phyloP scores from a whole-genome alignment of 371 early-diverging fungal genomes.

The Mucor ambiguus region DNA sequence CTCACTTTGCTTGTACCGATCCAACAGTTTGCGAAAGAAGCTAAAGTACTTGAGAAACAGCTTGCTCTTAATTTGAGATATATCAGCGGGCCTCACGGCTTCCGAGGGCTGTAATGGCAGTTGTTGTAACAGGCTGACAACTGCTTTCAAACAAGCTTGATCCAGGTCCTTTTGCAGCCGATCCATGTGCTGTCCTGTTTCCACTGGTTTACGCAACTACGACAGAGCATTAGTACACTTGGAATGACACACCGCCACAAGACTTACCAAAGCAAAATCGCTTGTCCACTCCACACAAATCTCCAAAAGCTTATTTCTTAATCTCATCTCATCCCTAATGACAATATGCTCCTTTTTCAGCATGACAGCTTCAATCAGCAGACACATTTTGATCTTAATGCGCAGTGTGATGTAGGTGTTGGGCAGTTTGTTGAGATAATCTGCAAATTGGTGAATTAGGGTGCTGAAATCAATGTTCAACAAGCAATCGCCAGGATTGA shows the following conservation, averaged over 20 bases:
- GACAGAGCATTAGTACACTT: neutral
- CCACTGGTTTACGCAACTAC: constrained; percentile 24
- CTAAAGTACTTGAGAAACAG: constrained; percentile 84
- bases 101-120: constrained; percentile 83
- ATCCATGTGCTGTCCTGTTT: constrained; percentile 40
- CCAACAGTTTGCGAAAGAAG: constrained; percentile 84
- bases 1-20: constrained; percentile 73
- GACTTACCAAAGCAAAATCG: constrained; percentile 62
- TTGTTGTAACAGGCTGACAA: constrained; percentile 76
- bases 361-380: constrained; percentile 79
- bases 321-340: constrained; percentile 78
- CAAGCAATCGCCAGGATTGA: constrained; percentile 65
- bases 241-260: too few species aligned
- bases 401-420: constrained; percentile 62
- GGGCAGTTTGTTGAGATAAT: constrained; percentile 75
- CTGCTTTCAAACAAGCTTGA: constrained; percentile 79
- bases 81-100: constrained; percentile 57
- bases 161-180: constrained; percentile 80
- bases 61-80: constrained; percentile 65
- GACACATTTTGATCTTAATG: constrained; percentile 86
- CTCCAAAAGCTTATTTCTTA: constrained; percentile 82
- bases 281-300: constrained; percentile 86
- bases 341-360: constrained; percentile 78
- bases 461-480: constrained; percentile 85
- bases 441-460: constrained; percentile 72